Conservation (phyloP, 192 early-diverging fungal genomes). For the Backusella australiensis region DNA sequence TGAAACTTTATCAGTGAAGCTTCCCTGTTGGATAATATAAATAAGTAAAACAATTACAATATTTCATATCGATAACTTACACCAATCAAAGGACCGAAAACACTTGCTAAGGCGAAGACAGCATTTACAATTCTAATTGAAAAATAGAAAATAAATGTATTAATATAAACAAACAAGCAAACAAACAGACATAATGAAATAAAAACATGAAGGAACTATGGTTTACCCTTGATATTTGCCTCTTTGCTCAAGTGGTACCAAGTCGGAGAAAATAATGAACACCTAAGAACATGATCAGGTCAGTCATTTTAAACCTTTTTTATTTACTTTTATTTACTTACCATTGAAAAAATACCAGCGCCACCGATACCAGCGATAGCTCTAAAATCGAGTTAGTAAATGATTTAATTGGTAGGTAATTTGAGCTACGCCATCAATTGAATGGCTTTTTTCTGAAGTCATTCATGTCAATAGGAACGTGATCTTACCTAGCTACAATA, state of each 20-base stretch:
- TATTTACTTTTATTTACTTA: neutral
- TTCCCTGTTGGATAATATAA: constrained; percentile 41
- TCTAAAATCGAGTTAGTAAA: neutral
- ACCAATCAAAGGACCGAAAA: constrained; percentile 86
- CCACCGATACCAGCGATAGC: neutral
- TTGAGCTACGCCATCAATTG: too few relatives aligned
- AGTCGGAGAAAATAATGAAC: constrained; percentile 79
- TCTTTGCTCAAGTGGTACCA: constrained; percentile 73
- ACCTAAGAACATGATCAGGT: constrained; percentile 36
- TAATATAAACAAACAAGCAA: neutral
- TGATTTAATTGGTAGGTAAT: too few relatives aligned
- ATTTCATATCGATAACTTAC: neutral
- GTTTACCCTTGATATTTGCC: constrained; percentile 50
- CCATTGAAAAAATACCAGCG: constrained; percentile 19
- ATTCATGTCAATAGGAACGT: too few relatives aligned
- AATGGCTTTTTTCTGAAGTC: too few relatives aligned
- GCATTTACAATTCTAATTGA: constrained; percentile 73
- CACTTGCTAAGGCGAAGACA: constrained; percentile 76
- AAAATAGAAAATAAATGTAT: constrained; percentile 36
- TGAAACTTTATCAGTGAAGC: constrained; percentile 64
- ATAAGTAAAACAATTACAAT: neutral
- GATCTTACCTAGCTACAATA: neutral
- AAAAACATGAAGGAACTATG: neutral
- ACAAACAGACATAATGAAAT: neutral
- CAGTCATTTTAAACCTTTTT: neutral